Evolutionary conservation across 192 early-diverging fungal genomes (phyloP).

Genomic region (Dispira simplex): DNA sequence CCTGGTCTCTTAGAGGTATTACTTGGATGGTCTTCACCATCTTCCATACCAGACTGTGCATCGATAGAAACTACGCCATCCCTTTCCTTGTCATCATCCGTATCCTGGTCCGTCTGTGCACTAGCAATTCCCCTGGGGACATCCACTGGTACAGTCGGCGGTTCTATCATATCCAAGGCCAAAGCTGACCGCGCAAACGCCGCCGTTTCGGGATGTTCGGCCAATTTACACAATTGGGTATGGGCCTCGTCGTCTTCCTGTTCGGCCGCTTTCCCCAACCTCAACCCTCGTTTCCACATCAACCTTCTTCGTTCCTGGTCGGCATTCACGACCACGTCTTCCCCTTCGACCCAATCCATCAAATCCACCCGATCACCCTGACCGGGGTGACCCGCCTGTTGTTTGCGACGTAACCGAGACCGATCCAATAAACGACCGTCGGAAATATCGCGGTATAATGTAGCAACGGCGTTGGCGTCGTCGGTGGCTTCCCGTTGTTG

Average conservation of each 20-base stretch:
- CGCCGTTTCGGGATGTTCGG: constrained; percentile 28
- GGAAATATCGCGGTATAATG: constrained; percentile 21
- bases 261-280: neutral
- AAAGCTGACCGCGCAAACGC: constrained; percentile 28
- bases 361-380: neutral
- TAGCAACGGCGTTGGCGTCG: constrained; percentile 21
- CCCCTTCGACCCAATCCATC: constrained; percentile 9
- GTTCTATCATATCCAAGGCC: neutral
- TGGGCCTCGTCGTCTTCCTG: neutral
- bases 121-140: neutral
- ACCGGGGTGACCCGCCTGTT: neutral
- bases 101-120: neutral
- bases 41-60: neutral
- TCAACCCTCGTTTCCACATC: constrained; percentile 10
- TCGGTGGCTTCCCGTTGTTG: constrained; percentile 19
- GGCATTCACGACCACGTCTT: neutral
- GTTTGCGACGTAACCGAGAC: neutral
- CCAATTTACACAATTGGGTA: constrained; percentile 12
- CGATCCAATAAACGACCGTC: constrained; percentile 15
- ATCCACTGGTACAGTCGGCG: neutral
- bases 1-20: neutral
- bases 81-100: too few species aligned
- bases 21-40: neutral
- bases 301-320: constrained; percentile 6
- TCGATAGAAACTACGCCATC: neutral